Conservation (phyloP, 805 yeast species). For the Barnettozyma vustinii region DNA sequence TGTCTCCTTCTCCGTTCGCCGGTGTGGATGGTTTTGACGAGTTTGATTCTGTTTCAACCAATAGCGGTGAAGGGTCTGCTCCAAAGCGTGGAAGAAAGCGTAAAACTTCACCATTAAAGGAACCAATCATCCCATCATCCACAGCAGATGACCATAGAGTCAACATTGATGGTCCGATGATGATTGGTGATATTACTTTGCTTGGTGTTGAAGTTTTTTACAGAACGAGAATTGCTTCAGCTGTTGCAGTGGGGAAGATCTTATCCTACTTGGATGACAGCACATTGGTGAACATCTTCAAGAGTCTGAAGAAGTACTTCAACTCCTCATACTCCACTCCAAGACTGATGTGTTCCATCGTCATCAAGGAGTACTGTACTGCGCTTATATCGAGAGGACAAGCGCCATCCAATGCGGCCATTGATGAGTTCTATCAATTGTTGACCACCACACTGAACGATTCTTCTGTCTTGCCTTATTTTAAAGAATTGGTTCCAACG, state of each 20-base stretch:
- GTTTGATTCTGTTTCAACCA: constrained; percentile 10
- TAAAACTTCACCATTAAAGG: constrained; percentile 28
- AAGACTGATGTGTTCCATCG: constrained; percentile 60
- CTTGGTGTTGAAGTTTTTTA: constrained; percentile 73
- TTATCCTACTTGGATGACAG: constrained; percentile 44
- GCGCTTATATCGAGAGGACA: constrained; percentile 17
- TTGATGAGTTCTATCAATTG: constrained; percentile 25
- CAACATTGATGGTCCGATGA: constrained; percentile 90
- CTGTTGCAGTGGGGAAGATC: constrained; percentile 68
- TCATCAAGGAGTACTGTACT: constrained; percentile 63
- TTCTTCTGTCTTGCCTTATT: constrained; percentile 46
- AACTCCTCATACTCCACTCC: constrained; percentile 57
- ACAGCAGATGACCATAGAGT: constrained; percentile 53
- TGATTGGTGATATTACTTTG: constrained; percentile 83
- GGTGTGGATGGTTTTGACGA: constrained; percentile 15
- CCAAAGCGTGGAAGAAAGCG: constrained; percentile 43
- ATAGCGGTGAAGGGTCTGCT: neutral
- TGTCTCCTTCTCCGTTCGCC: neutral
- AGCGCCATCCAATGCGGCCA: constrained; percentile 21
- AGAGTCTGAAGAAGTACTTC: constrained; percentile 23
- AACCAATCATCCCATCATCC: constrained; percentile 37
- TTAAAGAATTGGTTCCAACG: constrained; percentile 82
- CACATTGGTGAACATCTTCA: constrained; percentile 35
- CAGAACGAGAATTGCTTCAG: constrained; percentile 69
- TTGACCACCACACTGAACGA: constrained; percentile 35